These are phyloP conservation scores for Cinchona pubescens DNA, from an alignment of 257 asterid species.

Conservation along the genomic window DNA sequence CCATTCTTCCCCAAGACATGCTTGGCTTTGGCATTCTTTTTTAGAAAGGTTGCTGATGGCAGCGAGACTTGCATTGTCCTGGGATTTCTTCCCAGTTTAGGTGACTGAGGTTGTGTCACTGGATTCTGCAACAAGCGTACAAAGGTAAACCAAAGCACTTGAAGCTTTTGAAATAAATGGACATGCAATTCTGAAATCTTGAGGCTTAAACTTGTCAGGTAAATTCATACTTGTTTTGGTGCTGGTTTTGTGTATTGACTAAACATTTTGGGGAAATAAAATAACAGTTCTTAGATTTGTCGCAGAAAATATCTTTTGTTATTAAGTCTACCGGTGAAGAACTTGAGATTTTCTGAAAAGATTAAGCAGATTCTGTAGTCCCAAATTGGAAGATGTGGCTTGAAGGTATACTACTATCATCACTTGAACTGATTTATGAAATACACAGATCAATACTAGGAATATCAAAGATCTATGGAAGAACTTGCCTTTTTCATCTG, in stretches of 20 bases:
- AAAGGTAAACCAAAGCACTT: background rate
- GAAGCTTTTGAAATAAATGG: background rate
- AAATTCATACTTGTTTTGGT: background rate
- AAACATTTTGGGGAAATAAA: no score
- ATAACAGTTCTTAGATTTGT: no score
- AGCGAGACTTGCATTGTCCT: constrained; percentile 37
- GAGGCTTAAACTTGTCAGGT: background rate
- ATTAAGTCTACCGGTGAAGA: background rate
- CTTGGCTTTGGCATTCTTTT: constrained; percentile 40
- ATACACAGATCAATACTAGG: no score
- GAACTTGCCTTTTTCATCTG: constrained; percentile 41
- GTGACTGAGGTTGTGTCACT: constrained; percentile 39
- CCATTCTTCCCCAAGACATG: constrained; percentile 33
- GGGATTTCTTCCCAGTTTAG: constrained; percentile 40
- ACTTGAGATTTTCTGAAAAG: background rate
- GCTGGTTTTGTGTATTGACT: background rate
- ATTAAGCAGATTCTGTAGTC: background rate
- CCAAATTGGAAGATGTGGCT: background rate
- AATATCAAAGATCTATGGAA: background rate
- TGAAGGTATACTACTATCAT: background rate
- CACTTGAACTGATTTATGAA: background rate
- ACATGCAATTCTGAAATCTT: background rate
- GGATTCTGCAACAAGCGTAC: constrained; percentile 37
- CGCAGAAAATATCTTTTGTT: background rate
- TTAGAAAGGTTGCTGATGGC: constrained; percentile 42